Conservation (phyloP, 495 filamentous ascomycete genomes). For the Chaetomium fimeti region DNA sequence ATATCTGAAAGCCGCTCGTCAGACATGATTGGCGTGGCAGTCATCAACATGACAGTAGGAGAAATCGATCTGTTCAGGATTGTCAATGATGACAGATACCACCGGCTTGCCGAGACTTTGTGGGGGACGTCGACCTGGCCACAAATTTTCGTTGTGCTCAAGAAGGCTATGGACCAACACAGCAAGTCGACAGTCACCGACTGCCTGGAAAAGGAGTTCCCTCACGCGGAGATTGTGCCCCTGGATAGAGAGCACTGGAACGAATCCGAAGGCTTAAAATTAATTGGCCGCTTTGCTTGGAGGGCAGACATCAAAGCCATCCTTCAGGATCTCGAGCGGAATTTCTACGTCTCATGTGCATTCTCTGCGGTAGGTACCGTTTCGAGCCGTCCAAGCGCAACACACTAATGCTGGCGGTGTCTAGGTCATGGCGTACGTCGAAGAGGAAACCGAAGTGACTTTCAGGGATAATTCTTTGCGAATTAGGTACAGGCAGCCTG, state of each 20-base stretch:
- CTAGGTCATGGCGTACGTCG: conserved; percentile 79
- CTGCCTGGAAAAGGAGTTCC: conserved; percentile 64
- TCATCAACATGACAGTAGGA: conserved; percentile 78
- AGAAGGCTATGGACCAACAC: conserved; percentile 57
- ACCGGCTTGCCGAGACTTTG: conserved; percentile 54
- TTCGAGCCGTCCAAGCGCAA: not conserved
- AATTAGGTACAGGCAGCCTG: conserved; percentile 82
- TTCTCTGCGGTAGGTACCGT: conserved; percentile 70
- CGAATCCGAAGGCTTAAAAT: conserved; percentile 74
- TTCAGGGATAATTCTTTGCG: conserved; percentile 78
- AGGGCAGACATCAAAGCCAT: conserved; percentile 73
- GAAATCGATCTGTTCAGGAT: conserved; percentile 57
- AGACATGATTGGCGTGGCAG: conserved; percentile 78
- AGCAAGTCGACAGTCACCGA: conserved; percentile 71
- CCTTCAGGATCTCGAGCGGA: conserved; percentile 71
- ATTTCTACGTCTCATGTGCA: conserved; percentile 88
- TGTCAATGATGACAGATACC: conserved; percentile 78
- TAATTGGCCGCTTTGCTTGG: conserved; percentile 76
- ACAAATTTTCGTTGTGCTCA: conserved; percentile 33
- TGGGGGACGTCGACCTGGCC: conserved; percentile 60
- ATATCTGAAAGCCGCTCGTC: conserved; percentile 83
- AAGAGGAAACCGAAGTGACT: conserved; percentile 56
- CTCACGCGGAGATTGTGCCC: conserved; percentile 55
- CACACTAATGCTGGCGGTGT: not conserved
- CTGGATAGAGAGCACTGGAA: conserved; percentile 87